A percentile compares a stretch with the other conserved stretches of the same genome.
Conservation (phyloP, 768 basidiomycete species). For the Rhodotorula sphaerocarpa region DNA sequence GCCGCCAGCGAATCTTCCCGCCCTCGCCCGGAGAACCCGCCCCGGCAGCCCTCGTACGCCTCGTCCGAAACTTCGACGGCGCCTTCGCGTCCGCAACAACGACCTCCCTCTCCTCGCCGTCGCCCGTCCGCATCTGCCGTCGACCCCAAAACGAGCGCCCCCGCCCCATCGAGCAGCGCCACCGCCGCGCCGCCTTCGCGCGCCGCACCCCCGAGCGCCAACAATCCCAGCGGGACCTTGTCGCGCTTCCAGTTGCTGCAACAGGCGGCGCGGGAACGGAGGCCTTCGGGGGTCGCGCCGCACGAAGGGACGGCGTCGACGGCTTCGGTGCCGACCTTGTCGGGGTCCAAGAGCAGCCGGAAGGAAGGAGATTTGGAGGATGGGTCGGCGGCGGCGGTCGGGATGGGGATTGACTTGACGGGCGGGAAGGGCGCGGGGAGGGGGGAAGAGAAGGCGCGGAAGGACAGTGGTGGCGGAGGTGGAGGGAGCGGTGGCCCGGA, state of each 20-base stretch:
- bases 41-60: background rate
- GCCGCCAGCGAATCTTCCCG: no score
- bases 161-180: no score
- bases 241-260: background rate
- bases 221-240: no score
- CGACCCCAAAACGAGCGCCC: no score
- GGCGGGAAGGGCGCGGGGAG: background rate
- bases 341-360: background rate
- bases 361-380: background rate
- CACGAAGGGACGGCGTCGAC: background rate
- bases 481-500: no score
- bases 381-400: background rate
- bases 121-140: background rate
- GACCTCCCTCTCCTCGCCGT: background rate
- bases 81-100: background rate
- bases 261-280: background rate
- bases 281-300: background rate
- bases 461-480: no score
- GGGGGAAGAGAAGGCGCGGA: no score
- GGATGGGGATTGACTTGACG: slow-evolving; percentile 10
- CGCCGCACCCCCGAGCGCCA: no score
- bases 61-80: background rate
- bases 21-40: no score
- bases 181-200: background rate
- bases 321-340: no score